phyloP scores from a whole-genome alignment of 495 filamentous ascomycete genomes.

The Parachaetomium inaequale region DNA sequence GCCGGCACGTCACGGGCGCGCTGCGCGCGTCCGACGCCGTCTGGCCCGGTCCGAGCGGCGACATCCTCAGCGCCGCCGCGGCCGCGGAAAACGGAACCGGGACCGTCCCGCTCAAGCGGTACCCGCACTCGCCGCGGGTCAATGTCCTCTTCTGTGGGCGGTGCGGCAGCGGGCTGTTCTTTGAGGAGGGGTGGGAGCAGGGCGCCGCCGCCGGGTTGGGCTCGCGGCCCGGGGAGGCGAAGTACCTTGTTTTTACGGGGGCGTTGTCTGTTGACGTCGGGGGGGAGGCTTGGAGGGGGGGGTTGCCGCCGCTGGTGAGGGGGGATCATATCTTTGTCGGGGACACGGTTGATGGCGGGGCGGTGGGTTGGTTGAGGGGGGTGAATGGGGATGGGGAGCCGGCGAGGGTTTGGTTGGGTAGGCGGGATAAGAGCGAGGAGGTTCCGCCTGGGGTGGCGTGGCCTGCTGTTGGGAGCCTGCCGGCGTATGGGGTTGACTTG shows the following conservation, averaged over 20 bases:
- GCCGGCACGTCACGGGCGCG: conserved; percentile 38
- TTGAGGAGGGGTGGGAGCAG: conserved; percentile 14
- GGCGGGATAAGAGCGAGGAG: conserved; percentile 24
- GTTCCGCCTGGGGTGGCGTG: neutral
- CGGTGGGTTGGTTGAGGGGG: conserved; percentile 35
- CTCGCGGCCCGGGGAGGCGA: conserved; percentile 19
- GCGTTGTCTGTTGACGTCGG: conserved; percentile 33
- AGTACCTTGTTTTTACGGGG: conserved; percentile 28
- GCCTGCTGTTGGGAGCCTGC: neutral
- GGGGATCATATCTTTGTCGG: conserved; percentile 41
- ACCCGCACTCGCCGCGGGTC: conserved; percentile 31
- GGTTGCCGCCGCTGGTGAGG: conserved; percentile 10
- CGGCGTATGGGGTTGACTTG: neutral
- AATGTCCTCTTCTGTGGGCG: conserved; percentile 43
- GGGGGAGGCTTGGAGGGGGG: conserved; percentile 8
- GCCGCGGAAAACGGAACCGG: neutral
- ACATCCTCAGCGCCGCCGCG: neutral
- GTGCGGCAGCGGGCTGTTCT: conserved; percentile 47
- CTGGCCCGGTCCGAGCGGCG: conserved; percentile 20
- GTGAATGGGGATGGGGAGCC: conserved; percentile 26
- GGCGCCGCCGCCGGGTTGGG: neutral
- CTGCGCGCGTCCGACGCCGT: conserved; percentile 24
- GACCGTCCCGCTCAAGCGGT: conserved; percentile 26
- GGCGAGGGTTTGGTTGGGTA: conserved; percentile 22
- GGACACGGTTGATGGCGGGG: conserved; percentile 46